Conservation (phyloP, 768 basidiomycete species). For the Pleurotus tuber-regium region DNA sequence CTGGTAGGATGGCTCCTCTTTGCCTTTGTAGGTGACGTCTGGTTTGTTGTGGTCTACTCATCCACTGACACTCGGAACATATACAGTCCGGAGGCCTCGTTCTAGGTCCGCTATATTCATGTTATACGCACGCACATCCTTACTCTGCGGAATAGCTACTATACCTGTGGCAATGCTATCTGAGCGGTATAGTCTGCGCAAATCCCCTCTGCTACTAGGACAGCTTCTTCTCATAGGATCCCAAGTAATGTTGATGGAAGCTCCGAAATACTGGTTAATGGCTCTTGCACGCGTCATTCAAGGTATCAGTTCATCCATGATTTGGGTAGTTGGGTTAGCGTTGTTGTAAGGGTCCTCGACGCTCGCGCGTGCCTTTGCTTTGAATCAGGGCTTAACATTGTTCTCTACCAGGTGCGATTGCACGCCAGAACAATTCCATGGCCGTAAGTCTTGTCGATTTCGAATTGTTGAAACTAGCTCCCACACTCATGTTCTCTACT, state of each 20-base stretch:
- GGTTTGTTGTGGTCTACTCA: neutral
- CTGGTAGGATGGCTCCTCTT: constrained; percentile 61
- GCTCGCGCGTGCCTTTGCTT: neutral
- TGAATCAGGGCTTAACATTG: neutral
- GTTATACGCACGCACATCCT: neutral
- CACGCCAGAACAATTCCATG: constrained; percentile 44
- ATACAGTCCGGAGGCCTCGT: constrained; percentile 53
- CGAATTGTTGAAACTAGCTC: neutral
- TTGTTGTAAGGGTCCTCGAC: constrained; percentile 39
- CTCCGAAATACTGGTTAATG: constrained; percentile 55
- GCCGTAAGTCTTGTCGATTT: constrained; percentile 36
- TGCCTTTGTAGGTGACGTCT: constrained; percentile 47
- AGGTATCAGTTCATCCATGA: constrained; percentile 56
- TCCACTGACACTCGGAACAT: constrained; percentile 10
- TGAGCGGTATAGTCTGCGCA: constrained; percentile 46
- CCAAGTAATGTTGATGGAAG: constrained; percentile 63
- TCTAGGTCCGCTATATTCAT: constrained; percentile 34
- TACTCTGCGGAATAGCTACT: constrained; percentile 35
- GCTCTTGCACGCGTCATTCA: constrained; percentile 56
- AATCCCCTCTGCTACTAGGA: constrained; percentile 48
- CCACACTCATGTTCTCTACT: neutral
- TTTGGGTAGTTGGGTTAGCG: constrained; percentile 64
- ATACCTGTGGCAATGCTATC: constrained; percentile 57
- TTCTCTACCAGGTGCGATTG: constrained; percentile 48
- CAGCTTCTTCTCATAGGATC: constrained; percentile 49